Conservation (phyloP, 345 rosid species). For the Populus alba region DNA sequence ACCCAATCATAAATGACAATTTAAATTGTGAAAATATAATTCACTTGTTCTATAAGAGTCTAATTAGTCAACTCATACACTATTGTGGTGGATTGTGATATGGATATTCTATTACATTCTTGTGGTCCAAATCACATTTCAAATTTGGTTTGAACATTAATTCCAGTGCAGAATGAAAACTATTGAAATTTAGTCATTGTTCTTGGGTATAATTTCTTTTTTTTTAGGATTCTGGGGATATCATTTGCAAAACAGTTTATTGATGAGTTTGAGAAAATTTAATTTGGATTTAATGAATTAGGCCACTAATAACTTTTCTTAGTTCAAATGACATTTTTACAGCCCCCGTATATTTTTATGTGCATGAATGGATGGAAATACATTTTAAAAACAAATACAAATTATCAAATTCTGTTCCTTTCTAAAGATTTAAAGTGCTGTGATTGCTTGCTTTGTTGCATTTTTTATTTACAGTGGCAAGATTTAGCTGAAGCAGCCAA, state of each 20-base stretch:
- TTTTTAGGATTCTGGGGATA: background rate
- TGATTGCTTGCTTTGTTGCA: slow-evolving; percentile 7
- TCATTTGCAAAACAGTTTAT: background rate
- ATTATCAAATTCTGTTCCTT: background rate
- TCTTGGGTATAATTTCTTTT: background rate
- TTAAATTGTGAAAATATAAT: background rate
- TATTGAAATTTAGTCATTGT: background rate
- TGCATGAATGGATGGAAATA: background rate
- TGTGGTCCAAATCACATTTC: background rate
- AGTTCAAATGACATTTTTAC: background rate
- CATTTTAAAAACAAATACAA: background rate
- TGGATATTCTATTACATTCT: background rate
- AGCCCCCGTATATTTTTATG: background rate
- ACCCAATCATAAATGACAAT: background rate
- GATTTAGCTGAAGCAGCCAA: slow-evolving; percentile 73
- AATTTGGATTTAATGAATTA: background rate
- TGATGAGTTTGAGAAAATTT: background rate
- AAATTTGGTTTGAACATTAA: background rate
- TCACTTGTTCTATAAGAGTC: background rate
- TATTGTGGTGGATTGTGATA: background rate
- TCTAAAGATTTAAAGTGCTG: background rate
- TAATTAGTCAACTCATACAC: background rate
- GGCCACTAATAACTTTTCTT: background rate
- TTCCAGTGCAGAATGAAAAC: background rate
- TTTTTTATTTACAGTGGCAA: slow-evolving; percentile 65